Conservation (phyloP, 1,284 basidiomycete genomes). For the Moniliella sp. region DNA sequence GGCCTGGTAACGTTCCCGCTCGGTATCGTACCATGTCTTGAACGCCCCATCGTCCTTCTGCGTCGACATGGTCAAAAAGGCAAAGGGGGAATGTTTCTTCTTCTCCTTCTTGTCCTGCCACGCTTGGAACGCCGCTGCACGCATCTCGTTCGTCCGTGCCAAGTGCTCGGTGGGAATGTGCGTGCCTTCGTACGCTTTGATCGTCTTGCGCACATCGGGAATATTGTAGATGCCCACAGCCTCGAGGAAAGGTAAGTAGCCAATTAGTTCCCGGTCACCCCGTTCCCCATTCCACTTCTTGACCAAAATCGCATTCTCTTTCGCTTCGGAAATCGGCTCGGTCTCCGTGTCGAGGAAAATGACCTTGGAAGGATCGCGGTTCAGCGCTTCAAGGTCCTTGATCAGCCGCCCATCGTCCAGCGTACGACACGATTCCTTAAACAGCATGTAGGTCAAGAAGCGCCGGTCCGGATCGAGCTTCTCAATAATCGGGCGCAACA, state of each 20-base stretch:
- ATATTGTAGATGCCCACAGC: slow-evolving; percentile 36
- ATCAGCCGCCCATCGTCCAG: slow-evolving; percentile 26
- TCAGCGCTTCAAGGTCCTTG: slow-evolving; percentile 71
- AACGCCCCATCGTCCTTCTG: background rate
- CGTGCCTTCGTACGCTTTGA: slow-evolving; percentile 45
- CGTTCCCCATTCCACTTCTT: slow-evolving; percentile 68
- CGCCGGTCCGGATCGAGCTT: slow-evolving; percentile 83
- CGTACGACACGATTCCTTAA: slow-evolving; percentile 45
- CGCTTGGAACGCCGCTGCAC: slow-evolving; percentile 49
- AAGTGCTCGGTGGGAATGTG: slow-evolving; percentile 74
- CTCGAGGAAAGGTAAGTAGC: slow-evolving; percentile 67
- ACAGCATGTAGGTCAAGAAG: slow-evolving; percentile 69
- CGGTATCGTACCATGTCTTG: slow-evolving; percentile 64
- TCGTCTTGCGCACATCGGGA: slow-evolving; percentile 59
- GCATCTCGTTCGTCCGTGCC: slow-evolving; percentile 58
- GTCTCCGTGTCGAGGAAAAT: slow-evolving; percentile 65
- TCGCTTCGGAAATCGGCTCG: slow-evolving; percentile 56
- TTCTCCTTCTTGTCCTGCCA: slow-evolving; percentile 48
- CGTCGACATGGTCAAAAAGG: slow-evolving; percentile 1
- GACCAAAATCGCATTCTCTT: slow-evolving; percentile 68
- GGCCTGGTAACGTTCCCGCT: slow-evolving; percentile 62
- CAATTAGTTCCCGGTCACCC: slow-evolving; percentile 54
- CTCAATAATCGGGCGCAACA: slow-evolving; percentile 65
- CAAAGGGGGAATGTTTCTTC: slow-evolving; percentile 17
- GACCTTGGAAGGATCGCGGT: slow-evolving; percentile 76